phyloP scores from a whole-genome alignment of 2,329 filamentous ascomycete species.

The Raffaelea arxii region DNA sequence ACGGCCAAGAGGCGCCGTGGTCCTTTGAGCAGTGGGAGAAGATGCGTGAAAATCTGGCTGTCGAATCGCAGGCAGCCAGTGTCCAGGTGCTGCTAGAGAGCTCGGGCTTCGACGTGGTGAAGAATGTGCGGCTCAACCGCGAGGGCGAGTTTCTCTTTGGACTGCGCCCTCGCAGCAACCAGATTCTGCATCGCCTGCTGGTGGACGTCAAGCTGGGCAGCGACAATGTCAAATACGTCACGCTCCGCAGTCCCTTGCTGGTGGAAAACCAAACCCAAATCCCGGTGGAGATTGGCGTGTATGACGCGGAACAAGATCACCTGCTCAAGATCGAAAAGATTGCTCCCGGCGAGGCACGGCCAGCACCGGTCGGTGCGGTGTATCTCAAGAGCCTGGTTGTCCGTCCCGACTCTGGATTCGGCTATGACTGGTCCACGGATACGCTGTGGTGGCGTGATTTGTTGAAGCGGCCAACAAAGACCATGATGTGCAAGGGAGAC shows the following conservation, averaged over 20 bases:
- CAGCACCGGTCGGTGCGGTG: conserved; percentile 84
- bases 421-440: conserved; percentile 90
- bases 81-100: conserved; percentile 81
- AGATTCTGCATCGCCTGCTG: conserved; percentile 77
- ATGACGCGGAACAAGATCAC: conserved; percentile 76
- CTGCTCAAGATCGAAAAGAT: conserved; percentile 98
- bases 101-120: conserved; percentile 86
- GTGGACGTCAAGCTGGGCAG: conserved; percentile 85
- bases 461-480: conserved; percentile 72
- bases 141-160: conserved; percentile 90
- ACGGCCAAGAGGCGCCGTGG: conserved; percentile 90
- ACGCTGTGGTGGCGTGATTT: conserved; percentile 89
- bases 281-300: conserved; percentile 86
- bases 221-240: conserved; percentile 98
- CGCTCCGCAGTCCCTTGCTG: conserved; percentile 79
- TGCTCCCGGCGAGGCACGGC: conserved; percentile 77
- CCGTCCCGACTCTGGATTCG: conserved; percentile 89
- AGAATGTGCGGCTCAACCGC: conserved; percentile 81
- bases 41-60: conserved; percentile 84
- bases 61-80: conserved; percentile 65
- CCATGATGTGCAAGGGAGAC: conserved; percentile 81
- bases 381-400: conserved; percentile 83
- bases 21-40: conserved; percentile 95
- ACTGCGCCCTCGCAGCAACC: conserved; percentile 76
- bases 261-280: conserved; percentile 97